A percentile compares a stretch with the other conserved stretches of the same genome.
Conservation (phyloP, 2,329 filamentous ascomycete genomes). For the Purpureocillium takamizusanense region DNA sequence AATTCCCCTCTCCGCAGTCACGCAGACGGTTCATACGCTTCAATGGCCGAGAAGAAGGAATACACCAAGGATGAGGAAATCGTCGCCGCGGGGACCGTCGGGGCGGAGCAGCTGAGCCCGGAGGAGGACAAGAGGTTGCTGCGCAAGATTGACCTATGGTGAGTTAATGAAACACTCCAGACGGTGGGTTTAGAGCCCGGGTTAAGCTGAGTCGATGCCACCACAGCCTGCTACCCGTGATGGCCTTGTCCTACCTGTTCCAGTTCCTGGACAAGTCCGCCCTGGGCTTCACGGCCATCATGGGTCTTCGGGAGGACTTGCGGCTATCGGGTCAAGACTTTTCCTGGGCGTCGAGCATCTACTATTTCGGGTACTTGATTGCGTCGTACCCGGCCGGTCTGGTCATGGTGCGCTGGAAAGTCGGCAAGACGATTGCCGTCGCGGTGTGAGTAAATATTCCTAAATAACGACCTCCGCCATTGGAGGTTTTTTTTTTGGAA, state of each 20-base stretch:
- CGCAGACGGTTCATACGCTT: too few species aligned
- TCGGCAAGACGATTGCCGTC: constrained; percentile 16
- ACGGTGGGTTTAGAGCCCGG: too few species aligned
- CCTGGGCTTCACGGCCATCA: constrained; percentile 40
- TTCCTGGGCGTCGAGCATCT: constrained; percentile 39
- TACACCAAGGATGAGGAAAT: not conserved
- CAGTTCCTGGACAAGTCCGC: constrained; percentile 54
- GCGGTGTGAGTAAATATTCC: constrained; percentile 9
- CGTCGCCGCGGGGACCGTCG: not conserved
- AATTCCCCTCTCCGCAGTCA: too few species aligned
- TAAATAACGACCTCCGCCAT: not conserved
- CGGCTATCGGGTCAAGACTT: constrained; percentile 38
- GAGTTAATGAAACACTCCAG: too few species aligned
- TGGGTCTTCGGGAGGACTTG: constrained; percentile 37
- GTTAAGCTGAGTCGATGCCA: too few species aligned
- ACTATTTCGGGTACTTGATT: constrained; percentile 41
- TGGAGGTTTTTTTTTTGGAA: too few species aligned
- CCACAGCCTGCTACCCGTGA: constrained; percentile 43
- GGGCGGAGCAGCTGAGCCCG: constrained; percentile 7
- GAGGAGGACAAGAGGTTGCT: constrained; percentile 41
- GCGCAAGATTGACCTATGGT: constrained; percentile 48
- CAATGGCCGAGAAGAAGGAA: constrained; percentile 1
- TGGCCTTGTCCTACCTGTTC: constrained; percentile 45
- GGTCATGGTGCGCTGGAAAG: constrained; percentile 15
- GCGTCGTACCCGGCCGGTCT: constrained; percentile 16